phyloP scores from a whole-genome alignment of 768 basidiomycete genomes.

The Leccinum boreale region DNA sequence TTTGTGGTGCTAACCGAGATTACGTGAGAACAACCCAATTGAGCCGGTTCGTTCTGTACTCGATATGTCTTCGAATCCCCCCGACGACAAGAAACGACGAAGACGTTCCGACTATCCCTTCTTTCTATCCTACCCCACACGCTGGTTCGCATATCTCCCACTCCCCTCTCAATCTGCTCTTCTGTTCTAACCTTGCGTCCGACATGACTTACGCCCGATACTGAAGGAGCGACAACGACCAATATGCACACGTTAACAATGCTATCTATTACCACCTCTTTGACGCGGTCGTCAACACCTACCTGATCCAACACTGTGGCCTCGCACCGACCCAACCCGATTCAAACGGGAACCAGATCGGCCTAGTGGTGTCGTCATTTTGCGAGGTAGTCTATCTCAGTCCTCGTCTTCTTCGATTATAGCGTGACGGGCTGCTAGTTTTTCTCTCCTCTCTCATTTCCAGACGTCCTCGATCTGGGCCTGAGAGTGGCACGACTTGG shows the following conservation, averaged over 20 bases:
- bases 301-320: slow-evolving; percentile 64
- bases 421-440: slow-evolving; percentile 40
- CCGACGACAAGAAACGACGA: slow-evolving; percentile 35
- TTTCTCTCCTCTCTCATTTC: slow-evolving; percentile 72
- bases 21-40: no score
- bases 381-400: slow-evolving; percentile 47
- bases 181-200: slow-evolving; percentile 7
- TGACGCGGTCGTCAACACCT: slow-evolving; percentile 79
- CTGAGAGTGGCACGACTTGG: slow-evolving; percentile 67
- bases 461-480: slow-evolving; percentile 66
- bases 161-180: background rate
- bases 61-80: background rate
- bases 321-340: slow-evolving; percentile 46
- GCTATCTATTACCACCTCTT: slow-evolving; percentile 78
- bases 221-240: slow-evolving; percentile 83
- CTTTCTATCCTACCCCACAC: slow-evolving; percentile 60
- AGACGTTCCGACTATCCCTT: slow-evolving; percentile 54
- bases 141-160: slow-evolving; percentile 47
- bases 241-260: slow-evolving; percentile 81
- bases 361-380: slow-evolving; percentile 74
- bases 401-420: background rate
- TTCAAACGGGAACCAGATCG: slow-evolving; percentile 43
- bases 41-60: background rate
- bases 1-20: no score
- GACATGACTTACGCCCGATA: background rate